Percentiles rank a stretch among this genome's conserved stretches.
These are phyloP conservation scores for Triticum monococcum DNA, from an alignment of 176 grass and related monocot species.

Conservation along the genomic window DNA sequence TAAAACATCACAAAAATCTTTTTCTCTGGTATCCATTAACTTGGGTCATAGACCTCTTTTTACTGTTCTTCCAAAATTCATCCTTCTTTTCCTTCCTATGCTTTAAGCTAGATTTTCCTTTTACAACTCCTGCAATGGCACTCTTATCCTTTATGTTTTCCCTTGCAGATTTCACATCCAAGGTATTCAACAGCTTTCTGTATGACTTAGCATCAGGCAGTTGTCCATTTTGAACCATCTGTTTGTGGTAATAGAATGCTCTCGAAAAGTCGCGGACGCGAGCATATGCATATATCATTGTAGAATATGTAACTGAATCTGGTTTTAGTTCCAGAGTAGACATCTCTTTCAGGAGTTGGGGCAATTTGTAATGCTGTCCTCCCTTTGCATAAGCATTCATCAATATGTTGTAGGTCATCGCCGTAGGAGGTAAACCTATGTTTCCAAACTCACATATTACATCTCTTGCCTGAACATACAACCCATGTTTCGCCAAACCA, in stretches of 20 bases:
- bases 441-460: constrained; percentile 75
- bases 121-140: constrained; percentile 68
- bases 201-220: constrained; percentile 69
- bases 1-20: constrained; percentile 34
- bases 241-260: constrained; percentile 92
- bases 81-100: constrained; percentile 76
- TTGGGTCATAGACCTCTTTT: constrained; percentile 30
- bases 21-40: constrained; percentile 24
- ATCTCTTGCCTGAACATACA: constrained; percentile 80
- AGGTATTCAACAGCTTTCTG: constrained; percentile 68
- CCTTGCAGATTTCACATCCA: constrained; percentile 66
- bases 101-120: constrained; percentile 58
- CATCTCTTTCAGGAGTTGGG: constrained; percentile 87
- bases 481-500: constrained; percentile 85
- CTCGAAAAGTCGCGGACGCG: constrained; percentile 70
- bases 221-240: constrained; percentile 76
- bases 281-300: constrained; percentile 82
- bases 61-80: constrained; percentile 94
- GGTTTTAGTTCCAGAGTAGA: constrained; percentile 58
- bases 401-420: constrained; percentile 91
- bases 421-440: constrained; percentile 63
- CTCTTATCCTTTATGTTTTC: constrained; percentile 72
- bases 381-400: constrained; percentile 94
- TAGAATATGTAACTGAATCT: constrained; percentile 82
- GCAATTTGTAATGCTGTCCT: constrained; percentile 90